A percentile compares a stretch with the other conserved stretches of the same genome.
phyloP scores from a whole-genome alignment of 495 filamentous ascomycete species.

The Pseudevernia furfuracea region DNA sequence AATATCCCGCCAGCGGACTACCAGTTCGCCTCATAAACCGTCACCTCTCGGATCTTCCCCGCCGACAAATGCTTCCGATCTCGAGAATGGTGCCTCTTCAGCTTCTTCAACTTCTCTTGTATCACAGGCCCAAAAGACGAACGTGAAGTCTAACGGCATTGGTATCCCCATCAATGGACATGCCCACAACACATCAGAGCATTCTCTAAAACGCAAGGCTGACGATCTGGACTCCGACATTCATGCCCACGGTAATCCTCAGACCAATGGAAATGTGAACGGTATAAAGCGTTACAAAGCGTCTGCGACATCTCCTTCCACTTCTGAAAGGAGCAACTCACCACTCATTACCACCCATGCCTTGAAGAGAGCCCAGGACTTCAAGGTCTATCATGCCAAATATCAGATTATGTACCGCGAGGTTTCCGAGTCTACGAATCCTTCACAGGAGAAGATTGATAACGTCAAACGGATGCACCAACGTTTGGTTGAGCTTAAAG shows the following conservation, averaged over 20 bases:
- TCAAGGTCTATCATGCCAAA: conserved; percentile 54
- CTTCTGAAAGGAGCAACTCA: conserved; percentile 41
- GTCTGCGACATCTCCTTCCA: conserved; percentile 35
- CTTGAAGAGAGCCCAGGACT: conserved; percentile 50
- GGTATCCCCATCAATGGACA: conserved; percentile 6
- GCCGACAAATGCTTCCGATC: conserved; percentile 64
- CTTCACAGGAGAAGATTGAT: conserved; percentile 49
- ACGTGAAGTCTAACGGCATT: conserved; percentile 1
- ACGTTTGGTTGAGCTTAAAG: conserved; percentile 55
- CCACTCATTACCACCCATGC: conserved; percentile 37
- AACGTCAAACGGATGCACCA: conserved; percentile 54
- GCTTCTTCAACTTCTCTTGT: conserved; percentile 25
- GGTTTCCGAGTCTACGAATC: conserved; percentile 43
- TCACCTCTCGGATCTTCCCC: conserved; percentile 70
- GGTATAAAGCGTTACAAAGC: conserved; percentile 42
- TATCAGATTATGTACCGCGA: conserved; percentile 57
- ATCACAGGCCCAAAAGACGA: conserved; percentile 10
- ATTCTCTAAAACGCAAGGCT: conserved; percentile 43
- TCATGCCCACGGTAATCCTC: conserved; percentile 24
- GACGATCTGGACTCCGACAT: conserved; percentile 33
- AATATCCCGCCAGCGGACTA: conserved; percentile 29
- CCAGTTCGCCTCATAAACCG: conserved; percentile 59
- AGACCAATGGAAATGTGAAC: conserved; percentile 31
- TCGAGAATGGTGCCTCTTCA: conserved; percentile 41
- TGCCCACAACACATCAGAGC: conserved; percentile 25